Conservation (phyloP, 176 grass and related monocot genomes). For the Alopecurus myosuroides region DNA sequence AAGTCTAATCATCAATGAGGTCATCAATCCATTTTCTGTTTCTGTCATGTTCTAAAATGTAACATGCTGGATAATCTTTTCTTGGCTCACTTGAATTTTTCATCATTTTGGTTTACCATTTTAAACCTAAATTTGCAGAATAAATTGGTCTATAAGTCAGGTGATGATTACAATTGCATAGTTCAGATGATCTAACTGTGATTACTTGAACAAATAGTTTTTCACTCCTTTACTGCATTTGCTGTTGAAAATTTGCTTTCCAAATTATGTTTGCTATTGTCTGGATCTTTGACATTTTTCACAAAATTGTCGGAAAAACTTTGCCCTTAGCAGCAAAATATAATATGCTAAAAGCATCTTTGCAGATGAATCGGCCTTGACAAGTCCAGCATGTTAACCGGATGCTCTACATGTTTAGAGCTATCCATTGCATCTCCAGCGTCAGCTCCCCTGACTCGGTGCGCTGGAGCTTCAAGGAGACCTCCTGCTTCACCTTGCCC, state of each 20-base stretch:
- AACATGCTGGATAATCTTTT: not conserved
- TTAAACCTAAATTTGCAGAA: not conserved
- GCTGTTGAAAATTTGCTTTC: not conserved
- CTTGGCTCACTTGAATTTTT: not conserved
- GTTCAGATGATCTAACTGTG: not conserved
- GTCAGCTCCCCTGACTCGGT: constrained; percentile 63
- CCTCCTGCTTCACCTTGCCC: constrained; percentile 63
- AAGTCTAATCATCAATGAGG: not conserved
- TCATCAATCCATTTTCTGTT: no score
- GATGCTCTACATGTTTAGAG: constrained; percentile 44
- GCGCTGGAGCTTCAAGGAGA: constrained; percentile 59
- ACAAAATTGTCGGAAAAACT: not conserved
- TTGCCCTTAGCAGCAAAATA: not conserved
- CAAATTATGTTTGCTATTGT: not conserved
- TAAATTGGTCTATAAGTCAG: not conserved
- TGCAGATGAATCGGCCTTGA: not conserved
- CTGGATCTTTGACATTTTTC: not conserved
- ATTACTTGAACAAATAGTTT: not conserved
- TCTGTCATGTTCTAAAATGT: not conserved
- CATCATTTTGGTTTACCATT: not conserved
- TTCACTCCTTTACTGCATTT: not conserved
- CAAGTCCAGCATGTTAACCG: not conserved
- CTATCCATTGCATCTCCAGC: constrained; percentile 67
- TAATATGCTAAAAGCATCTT: not conserved
- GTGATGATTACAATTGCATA: not conserved